These are phyloP conservation scores for Hygrophoropsis aurantiaca DNA, from an alignment of 768 basidiomycete genomes.

Conservation along the genomic window DNA sequence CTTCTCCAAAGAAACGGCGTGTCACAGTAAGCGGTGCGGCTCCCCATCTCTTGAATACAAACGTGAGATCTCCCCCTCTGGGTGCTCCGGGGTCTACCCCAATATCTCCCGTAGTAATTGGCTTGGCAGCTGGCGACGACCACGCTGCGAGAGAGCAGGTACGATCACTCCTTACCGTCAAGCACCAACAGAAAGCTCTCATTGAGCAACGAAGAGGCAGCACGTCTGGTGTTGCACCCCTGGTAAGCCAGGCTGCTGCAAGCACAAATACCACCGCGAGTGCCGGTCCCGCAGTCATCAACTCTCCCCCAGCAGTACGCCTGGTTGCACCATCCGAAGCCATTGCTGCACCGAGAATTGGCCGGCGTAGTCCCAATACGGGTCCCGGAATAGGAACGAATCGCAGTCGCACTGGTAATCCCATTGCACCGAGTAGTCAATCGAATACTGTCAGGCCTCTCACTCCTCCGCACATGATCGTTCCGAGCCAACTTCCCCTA, in stretches of 20 bases:
- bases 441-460: conserved; percentile 20
- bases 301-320: conserved; percentile 23
- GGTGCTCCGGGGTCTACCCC: conserved; percentile 53
- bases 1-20: conserved; percentile 61
- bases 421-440: conserved; percentile 21
- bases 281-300: conserved; percentile 22
- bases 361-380: conserved; percentile 40
- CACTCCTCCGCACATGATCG: conserved; percentile 24
- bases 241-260: conserved; percentile 24
- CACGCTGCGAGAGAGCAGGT: conserved; percentile 59
- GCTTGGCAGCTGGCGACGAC: conserved; percentile 60
- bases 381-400: conserved; percentile 11
- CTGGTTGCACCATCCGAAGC: conserved; percentile 27
- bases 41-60: conserved; percentile 54
- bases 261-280: conserved; percentile 13
- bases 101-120: conserved; percentile 67
- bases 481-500: conserved; percentile 21
- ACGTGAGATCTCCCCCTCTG: conserved; percentile 37
- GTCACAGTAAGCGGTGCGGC: conserved; percentile 64
- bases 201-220: conserved; percentile 71
- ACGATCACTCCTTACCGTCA: conserved; percentile 59
- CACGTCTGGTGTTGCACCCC: conserved; percentile 38
- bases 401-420: conserved; percentile 27
- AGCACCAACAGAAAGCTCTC: conserved; percentile 70
- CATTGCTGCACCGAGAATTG: conserved; percentile 21